A percentile compares a stretch with the other conserved stretches of the same genome.
Evolutionary conservation across 257 asterid species (phyloP).

Genomic region (Lycium ferocissimum): DNA sequence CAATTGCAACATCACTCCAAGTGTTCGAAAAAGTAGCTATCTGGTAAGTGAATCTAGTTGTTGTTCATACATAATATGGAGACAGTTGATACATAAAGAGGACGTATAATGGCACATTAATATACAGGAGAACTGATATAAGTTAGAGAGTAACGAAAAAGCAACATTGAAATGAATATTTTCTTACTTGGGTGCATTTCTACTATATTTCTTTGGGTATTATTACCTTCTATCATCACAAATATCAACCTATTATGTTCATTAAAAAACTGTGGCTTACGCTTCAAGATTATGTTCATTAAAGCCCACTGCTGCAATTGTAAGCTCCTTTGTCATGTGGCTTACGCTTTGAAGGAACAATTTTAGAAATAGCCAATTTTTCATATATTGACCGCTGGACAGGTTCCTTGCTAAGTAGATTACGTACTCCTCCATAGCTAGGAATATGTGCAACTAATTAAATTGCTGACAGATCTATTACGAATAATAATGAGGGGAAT

Average conservation of each 20-base stretch:
- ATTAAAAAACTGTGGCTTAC: neutral
- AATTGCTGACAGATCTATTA: conserved; percentile 62
- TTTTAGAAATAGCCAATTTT: neutral
- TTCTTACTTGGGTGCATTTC: neutral
- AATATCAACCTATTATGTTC: neutral
- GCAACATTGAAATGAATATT: conserved; percentile 54
- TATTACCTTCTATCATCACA: neutral
- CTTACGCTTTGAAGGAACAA: conserved; percentile 45
- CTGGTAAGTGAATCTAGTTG: neutral
- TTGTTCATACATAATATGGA: neutral
- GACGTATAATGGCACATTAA: no score
- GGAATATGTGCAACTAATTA: neutral
- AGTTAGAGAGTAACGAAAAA: conserved; percentile 55
- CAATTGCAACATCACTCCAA: neutral
- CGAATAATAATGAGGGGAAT: conserved; percentile 91
- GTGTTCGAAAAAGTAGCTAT: neutral
- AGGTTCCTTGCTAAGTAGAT: conserved; percentile 50
- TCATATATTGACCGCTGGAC: conserved; percentile 71
- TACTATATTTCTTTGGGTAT: neutral
- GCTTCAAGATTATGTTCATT: no score
- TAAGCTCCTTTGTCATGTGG: neutral
- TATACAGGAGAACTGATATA: neutral
- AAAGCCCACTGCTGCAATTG: neutral
- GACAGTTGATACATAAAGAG: neutral
- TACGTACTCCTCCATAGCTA: neutral